These are phyloP conservation scores for Annulohypoxylon maeteangense DNA, from an alignment of 495 filamentous ascomycete genomes.

Conservation along the genomic window DNA sequence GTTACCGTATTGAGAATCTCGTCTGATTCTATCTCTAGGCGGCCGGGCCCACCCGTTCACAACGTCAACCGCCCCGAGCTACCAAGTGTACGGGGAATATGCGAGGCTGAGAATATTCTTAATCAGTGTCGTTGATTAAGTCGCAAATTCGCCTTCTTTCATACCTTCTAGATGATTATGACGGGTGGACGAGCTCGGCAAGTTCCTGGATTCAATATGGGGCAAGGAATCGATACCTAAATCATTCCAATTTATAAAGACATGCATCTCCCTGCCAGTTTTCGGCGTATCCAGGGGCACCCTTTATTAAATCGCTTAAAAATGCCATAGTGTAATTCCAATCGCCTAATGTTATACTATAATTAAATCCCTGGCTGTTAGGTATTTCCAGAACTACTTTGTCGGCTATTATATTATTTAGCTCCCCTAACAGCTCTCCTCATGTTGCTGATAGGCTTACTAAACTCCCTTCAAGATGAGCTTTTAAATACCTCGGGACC, in stretches of 20 bases:
- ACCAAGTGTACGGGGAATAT: neutral
- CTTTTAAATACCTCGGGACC: neutral
- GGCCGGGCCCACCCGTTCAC: neutral
- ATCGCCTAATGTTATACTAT: neutral
- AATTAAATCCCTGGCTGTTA: neutral
- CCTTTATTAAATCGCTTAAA: slow-evolving; percentile 3
- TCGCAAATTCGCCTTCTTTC: neutral
- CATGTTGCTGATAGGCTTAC: neutral
- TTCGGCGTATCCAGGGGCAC: neutral
- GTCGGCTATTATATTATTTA: neutral
- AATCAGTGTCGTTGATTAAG: neutral
- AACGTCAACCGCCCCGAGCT: neutral
- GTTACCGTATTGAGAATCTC: slow-evolving; percentile 1
- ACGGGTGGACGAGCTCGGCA: neutral
- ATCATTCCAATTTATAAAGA: neutral
- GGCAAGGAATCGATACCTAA: neutral
- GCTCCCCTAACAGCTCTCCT: neutral
- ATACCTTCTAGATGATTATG: neutral
- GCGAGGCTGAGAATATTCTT: neutral
- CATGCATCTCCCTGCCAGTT: neutral
- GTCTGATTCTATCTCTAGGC: neutral
- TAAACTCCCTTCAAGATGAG: neutral
- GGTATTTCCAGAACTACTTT: neutral
- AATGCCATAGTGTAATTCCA: neutral
- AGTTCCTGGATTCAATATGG: neutral